Evolutionary conservation across 495 filamentous ascomycete genomes (phyloP), one percentile per base, ranked within the genome.

Genomic region (Lepidopterella palustris): DNA sequence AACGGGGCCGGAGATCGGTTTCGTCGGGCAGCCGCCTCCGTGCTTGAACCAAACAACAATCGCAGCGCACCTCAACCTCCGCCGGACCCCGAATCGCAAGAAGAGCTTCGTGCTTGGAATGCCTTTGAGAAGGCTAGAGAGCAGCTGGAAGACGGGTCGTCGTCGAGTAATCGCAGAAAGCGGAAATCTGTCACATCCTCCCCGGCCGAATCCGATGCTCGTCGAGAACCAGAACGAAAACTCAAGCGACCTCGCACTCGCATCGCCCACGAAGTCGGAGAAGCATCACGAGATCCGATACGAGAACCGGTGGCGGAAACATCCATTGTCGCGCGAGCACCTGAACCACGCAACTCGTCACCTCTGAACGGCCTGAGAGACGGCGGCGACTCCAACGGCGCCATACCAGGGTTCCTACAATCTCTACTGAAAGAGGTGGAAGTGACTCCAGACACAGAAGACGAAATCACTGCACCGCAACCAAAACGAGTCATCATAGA

Each of bases 371-470:
- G 61, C 3, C 60, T 71, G 23, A 69, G 74, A 13, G 57, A 69
- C 23, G 68, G 74, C 63, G 57, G 68, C 53, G 69, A 75, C n/a
- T 58, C 64, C 54, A 68, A 67, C 49, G 51, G 69, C 32, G 70
- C 69, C 51, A 79, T 79, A 40, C 80, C 82, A 57, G 77, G 82
- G 71, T 96, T 96, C 72, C 73, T 96, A 3, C 85, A 88, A 39
- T 90, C 89, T 0, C 77, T 97, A 13, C 74, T 97, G 50, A 87
- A 87, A 64, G 91, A 97, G 67, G 90, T 97, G 0, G 89, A 95
- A 71, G 83, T 82, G 64, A 84, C 87, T 2, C 78, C 79, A 1
- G 67, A 70, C 51, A 72, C 57, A 23, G 64, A 67, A 48, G 57
- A 45, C n/a, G 60, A 67, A 24, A 63, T 67, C 32, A 60, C 54